Evolutionary conservation across 768 basidiomycete genomes (phyloP).

Genomic region (Lactifluus rugatus): DNA sequence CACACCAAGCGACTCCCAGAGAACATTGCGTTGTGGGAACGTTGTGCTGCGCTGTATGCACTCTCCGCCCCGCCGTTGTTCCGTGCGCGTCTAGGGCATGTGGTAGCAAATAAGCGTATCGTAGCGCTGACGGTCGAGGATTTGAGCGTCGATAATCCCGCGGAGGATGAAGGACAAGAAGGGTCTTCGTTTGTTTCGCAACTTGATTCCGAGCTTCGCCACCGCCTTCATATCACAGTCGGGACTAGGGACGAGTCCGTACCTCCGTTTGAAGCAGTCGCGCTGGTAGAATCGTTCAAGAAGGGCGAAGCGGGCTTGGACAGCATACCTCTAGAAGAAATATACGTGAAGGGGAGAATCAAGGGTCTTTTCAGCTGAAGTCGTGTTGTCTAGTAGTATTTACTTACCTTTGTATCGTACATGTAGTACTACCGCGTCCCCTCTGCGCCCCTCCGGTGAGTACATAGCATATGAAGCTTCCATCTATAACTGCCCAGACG

Average conservation of each 20-base stretch:
- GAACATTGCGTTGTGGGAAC: slow-evolving; percentile 36
- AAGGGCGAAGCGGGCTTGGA: slow-evolving; percentile 27
- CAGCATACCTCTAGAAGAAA: slow-evolving; percentile 25
- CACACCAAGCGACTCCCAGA: slow-evolving; percentile 46
- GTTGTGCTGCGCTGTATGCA: slow-evolving; percentile 38
- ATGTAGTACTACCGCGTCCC: neutral
- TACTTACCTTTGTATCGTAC: neutral
- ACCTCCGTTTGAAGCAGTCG: slow-evolving; percentile 58
- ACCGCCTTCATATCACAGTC: slow-evolving; percentile 75
- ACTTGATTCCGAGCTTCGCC: slow-evolving; percentile 38
- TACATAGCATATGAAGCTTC: no score
- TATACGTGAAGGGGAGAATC: slow-evolving; percentile 27
- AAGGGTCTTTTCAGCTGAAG: slow-evolving; percentile 18
- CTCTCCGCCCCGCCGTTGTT: slow-evolving; percentile 42
- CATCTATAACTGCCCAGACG: no score
- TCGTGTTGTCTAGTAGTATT: neutral
- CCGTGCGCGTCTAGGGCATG: slow-evolving; percentile 44
- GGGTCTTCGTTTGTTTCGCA: slow-evolving; percentile 38
- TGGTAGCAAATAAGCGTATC: slow-evolving; percentile 69
- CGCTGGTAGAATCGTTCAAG: slow-evolving; percentile 49
- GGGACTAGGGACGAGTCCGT: slow-evolving; percentile 53
- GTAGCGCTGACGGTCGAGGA: slow-evolving; percentile 73
- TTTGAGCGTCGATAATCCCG: slow-evolving; percentile 32
- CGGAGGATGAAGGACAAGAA: slow-evolving; percentile 27
- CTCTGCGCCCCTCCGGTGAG: no score